Base-by-base conservation (phyloP, 768 basidiomycete genomes). In the Rhizopogon vinicolor region DNA sequence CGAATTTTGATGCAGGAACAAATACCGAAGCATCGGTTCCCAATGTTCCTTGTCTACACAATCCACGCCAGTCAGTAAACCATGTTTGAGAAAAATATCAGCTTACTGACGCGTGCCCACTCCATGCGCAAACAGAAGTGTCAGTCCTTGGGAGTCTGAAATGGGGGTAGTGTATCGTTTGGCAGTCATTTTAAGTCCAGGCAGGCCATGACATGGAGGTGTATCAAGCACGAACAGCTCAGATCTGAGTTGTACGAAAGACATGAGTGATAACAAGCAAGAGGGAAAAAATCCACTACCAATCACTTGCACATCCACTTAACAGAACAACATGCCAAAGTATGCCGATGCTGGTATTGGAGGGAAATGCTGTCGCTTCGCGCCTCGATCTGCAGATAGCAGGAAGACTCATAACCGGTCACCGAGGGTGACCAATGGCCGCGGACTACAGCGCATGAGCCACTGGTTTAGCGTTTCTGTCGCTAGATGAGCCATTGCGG, bases 31-130 rank as follows among this genome's bases (percentile, higher is more conserved):
- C 3, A 72, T 70, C 1, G 79, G 76, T 55, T 82, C 80, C 80
- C 80, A 83, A 59, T 78, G 75, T 59, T 83, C 80, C 58, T 83
- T 82, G 62, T 80, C 81, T 83, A 58, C 37, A 37, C 13, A n/a
- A 41, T 19, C 41, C 19, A n/a, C 37, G 51, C 33, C 12, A 14
- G 42, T 52, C 28, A 40, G 16, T 44, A 33, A 46, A 10, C 13
- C 25, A n/a, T 14, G 33, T n/a, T 48, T 22, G 19, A 25, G 39
- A 25, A 13, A n/a, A 19, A 5, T 18, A 28, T 2, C 13, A 35
- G 13, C 13, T 19, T 48, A 73, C 75, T 59, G 61, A 80, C 80
- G 77, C 53, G 76, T 65, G 5, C 77, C 78, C 14, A 78, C 72
- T 53, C 78, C 75, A 57, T 82, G 80, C 13, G 76, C 71, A 51